phyloP scores from a whole-genome alignment of 768 basidiomycete species.

The Polyporus arcularius region DNA sequence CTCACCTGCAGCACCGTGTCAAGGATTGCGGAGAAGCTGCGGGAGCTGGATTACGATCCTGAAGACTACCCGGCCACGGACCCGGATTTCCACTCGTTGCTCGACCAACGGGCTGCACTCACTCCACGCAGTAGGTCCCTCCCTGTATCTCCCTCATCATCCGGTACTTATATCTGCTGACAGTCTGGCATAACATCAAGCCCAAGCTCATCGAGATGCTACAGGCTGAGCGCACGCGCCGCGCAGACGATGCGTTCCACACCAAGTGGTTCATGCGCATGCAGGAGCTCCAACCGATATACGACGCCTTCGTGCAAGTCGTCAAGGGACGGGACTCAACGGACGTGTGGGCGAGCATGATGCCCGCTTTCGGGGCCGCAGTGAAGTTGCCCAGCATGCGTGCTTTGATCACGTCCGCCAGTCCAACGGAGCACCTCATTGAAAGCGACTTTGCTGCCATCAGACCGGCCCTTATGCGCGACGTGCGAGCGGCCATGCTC shows the following conservation, averaged over 20 bases:
- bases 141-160: background rate
- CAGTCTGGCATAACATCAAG: conserved; percentile 8
- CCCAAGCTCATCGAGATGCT: background rate
- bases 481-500: background rate
- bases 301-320: background rate
- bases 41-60: conserved; percentile 4
- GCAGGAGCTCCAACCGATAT: background rate
- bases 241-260: background rate
- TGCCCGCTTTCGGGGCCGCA: conserved; percentile 2
- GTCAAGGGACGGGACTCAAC: background rate
- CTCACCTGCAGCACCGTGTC: background rate
- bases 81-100: background rate
- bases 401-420: background rate
- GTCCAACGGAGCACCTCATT: background rate
- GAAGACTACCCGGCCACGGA: background rate
- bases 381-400: background rate
- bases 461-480: background rate
- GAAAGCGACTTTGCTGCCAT: background rate
- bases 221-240: background rate
- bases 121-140: conserved; percentile 2
- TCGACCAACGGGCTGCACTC: background rate
- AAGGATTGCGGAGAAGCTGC: conserved; percentile 10
- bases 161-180: too few species aligned
- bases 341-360: background rate
- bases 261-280: background rate